Conservation (phyloP, 179 eudicot species). For the Monotropa hypopitys region DNA sequence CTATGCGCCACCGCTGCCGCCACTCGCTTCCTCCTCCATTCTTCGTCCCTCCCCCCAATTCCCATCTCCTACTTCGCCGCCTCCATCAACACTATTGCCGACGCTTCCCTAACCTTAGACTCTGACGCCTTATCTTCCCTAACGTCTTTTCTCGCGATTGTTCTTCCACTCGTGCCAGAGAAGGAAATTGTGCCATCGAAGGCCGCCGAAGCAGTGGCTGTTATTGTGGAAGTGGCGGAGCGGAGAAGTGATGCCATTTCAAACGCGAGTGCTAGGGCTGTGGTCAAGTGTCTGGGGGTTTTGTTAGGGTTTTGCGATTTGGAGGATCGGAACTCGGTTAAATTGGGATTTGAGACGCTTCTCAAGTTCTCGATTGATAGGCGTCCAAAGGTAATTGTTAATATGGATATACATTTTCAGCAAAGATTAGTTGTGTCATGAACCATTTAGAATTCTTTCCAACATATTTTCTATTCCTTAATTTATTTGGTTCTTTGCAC, state of each 20-base stretch:
- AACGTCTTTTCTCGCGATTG: slow-evolving; percentile 50
- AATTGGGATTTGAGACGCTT: slow-evolving; percentile 37
- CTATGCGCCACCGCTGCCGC: slow-evolving; percentile 83
- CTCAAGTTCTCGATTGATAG: slow-evolving; percentile 51
- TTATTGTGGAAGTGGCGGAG: slow-evolving; percentile 37
- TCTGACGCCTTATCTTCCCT: slow-evolving; percentile 48
- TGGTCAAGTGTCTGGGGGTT: slow-evolving; percentile 80
- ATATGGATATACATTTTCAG: neutral
- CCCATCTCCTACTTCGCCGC: slow-evolving; percentile 84
- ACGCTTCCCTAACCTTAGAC: slow-evolving; percentile 23
- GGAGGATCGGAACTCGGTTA: slow-evolving; percentile 42
- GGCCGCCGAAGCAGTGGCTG: slow-evolving; percentile 42
- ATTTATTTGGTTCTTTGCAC: neutral
- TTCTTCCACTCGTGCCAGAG: slow-evolving; percentile 44
- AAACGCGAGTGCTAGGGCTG: slow-evolving; percentile 46
- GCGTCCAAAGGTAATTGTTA: slow-evolving; percentile 62
- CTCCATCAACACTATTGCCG: slow-evolving; percentile 37
- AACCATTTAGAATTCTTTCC: neutral
- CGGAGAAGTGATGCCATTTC: slow-evolving; percentile 17
- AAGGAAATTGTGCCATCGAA: slow-evolving; percentile 28
- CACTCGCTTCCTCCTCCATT: slow-evolving; percentile 47
- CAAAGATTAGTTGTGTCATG: neutral
- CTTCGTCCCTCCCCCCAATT: slow-evolving; percentile 42
- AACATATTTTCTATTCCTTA: neutral
- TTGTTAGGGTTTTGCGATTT: slow-evolving; percentile 58